These are phyloP conservation scores for Rutstroemia sp. DNA, from an alignment of 2,329 filamentous ascomycete genomes.

Conservation along the genomic window DNA sequence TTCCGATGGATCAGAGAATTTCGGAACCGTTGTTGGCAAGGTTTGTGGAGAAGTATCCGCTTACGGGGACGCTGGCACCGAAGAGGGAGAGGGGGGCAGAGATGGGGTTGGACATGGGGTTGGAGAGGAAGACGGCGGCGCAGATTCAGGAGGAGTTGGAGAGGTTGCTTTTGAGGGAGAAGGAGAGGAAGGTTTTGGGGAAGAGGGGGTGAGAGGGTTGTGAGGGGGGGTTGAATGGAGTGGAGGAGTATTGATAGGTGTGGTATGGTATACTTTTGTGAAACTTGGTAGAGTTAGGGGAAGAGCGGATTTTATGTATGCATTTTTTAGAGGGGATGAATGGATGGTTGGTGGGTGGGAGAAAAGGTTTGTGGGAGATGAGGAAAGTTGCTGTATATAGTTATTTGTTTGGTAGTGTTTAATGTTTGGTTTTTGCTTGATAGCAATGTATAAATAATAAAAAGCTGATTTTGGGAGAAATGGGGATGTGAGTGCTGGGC, in stretches of 20 bases:
- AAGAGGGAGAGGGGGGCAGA: background rate
- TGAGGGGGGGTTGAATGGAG: too few species aligned
- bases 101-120: background rate
- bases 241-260: background rate
- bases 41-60: slow-evolving; percentile 26
- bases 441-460: background rate
- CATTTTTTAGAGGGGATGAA: background rate
- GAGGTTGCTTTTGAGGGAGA: slow-evolving; percentile 6
- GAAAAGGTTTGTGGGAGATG: background rate
- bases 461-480: background rate
- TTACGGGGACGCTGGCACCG: slow-evolving; percentile 22
- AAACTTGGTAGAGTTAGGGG: background rate
- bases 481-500: background rate
- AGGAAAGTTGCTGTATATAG: slow-evolving; percentile 1
- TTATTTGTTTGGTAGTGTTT: slow-evolving; percentile 4
- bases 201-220: background rate
- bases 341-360: too few species aligned
- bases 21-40: slow-evolving; percentile 19
- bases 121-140: background rate
- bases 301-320: background rate
- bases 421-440: background rate
- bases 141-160: slow-evolving; percentile 11
- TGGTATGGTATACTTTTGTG: background rate
- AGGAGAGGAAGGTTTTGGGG: slow-evolving; percentile 8
- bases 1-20: slow-evolving; percentile 18